Evolutionary conservation across 768 basidiomycete genomes (phyloP).

Genomic region (Floccularia luteovirens): DNA sequence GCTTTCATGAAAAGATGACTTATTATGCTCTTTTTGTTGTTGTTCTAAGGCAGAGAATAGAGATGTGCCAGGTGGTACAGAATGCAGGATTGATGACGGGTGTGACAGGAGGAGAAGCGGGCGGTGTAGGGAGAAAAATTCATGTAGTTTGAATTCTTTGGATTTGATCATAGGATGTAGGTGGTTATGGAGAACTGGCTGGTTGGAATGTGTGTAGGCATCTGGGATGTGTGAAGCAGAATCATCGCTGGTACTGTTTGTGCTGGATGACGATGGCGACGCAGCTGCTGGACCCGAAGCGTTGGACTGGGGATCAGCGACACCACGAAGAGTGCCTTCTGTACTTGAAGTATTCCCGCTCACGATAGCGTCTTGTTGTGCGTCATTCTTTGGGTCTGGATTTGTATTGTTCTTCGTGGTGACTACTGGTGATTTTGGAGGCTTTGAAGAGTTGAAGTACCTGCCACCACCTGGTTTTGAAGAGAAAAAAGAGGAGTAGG

Average conservation of each 20-base stretch:
- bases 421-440: constrained; percentile 42
- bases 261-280: constrained; percentile 11
- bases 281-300: neutral
- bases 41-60: constrained; percentile 12
- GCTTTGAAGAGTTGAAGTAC: constrained; percentile 69
- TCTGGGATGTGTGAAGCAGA: constrained; percentile 5
- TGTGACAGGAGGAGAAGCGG: constrained; percentile 66
- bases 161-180: constrained; percentile 52
- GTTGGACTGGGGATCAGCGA: neutral
- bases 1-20: constrained; percentile 28
- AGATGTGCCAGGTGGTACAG: constrained; percentile 19
- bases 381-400: constrained; percentile 2
- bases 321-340: neutral
- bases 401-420: constrained; percentile 20
- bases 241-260: constrained; percentile 6
- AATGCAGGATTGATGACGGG: constrained; percentile 44
- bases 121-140: constrained; percentile 79
- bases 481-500: constrained; percentile 76
- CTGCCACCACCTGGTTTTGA: constrained; percentile 70
- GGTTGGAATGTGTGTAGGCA: constrained; percentile 10
- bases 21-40: constrained; percentile 14
- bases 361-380: neutral
- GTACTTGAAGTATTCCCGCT: neutral
- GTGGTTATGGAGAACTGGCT: constrained; percentile 9
- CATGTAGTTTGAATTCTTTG: constrained; percentile 72